Evolutionary conservation across 1,284 basidiomycete genomes (phyloP), one percentile per base, ranked within the genome.

Genomic region (Austroboletus rostrupii): DNA sequence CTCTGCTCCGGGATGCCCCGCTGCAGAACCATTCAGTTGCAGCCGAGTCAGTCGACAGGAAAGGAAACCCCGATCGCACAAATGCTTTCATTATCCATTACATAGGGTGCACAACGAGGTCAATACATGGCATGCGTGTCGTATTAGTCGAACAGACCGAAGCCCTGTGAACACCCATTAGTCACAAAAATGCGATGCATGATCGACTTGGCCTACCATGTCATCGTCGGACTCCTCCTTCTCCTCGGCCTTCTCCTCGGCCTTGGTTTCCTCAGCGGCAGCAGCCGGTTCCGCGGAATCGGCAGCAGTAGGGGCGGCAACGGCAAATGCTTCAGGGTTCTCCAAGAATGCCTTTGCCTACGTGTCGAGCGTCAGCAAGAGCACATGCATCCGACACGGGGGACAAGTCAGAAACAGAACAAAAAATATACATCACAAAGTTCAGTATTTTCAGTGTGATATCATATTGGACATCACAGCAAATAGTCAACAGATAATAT

Each of bases 261-360:
- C 87, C 74, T 87, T 81, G 71, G 80, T 76, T 66, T 82, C 79
- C 54, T 71, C 78, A 57, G 77, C 75, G 28, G 71, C 74, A 49
- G 69, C 69, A 39, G 61, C 61, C 0, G 74, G 71, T 36, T 72
- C 72, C 40, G 75, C 74, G 41, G 76, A 76, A 41, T 78, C 79
- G 35, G 78, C 76, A 47, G 78, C 78, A 49, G 79, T 83, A 58
- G 80, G 78, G 46, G 87, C 87, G 52, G 77, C 87, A 55, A 75
- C 87, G 53, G 89, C 92, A 69, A 95, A 98, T 29, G 94, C 95
- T 58, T 97, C 93, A 52, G 95, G 95, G 81, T 98, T 97, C 70
- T 89, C 95, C 61, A 98, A 85, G 76, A 87, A 91, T 70, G 92
- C 95, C 81, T 97, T 97, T 75, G 89, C 84, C 92, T 95, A 58